A percentile compares a stretch with the other conserved stretches of the same genome.
Evolutionary conservation across 1,284 basidiomycete species (phyloP).

Genomic region (Stygiomarasmius scandens): DNA sequence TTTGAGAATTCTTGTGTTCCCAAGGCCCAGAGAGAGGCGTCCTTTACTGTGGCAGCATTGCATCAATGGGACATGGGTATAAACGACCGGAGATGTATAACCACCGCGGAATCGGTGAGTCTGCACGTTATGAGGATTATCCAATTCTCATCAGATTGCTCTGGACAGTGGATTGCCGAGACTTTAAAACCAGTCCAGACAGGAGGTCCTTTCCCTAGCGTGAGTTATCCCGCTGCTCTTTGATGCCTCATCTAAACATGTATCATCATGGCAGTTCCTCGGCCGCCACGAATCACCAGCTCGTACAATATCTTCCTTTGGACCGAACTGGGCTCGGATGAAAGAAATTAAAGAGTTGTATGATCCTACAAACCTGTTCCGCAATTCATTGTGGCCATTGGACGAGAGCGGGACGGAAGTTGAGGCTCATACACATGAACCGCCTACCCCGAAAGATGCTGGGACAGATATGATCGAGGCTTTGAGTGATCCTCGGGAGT

Average conservation of each 20-base stretch:
- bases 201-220: constrained; percentile 83
- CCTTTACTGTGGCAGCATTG: constrained; percentile 85
- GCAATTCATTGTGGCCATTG: constrained; percentile 77
- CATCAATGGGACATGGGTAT: constrained; percentile 90
- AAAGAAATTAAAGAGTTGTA: constrained; percentile 70
- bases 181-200: constrained; percentile 69
- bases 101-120: constrained; percentile 76
- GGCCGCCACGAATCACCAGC: constrained; percentile 67
- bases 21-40: constrained; percentile 72
- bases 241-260: no score
- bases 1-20: constrained; percentile 76
- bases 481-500: no score
- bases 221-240: constrained; percentile 50
- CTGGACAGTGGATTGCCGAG: constrained; percentile 77
- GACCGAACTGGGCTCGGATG: constrained; percentile 72
- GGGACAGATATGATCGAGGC: not conserved
- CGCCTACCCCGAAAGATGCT: constrained; percentile 35
- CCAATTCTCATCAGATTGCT: no score
- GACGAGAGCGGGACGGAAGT: constrained; percentile 52
- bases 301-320: constrained; percentile 69
- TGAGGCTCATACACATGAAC: constrained; percentile 57
- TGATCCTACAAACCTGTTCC: constrained; percentile 76
- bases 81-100: constrained; percentile 74
- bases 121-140: not conserved
- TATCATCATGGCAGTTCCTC: no score